Percentiles rank a stretch among this genome's conserved stretches.
Conservation (phyloP, 306 rosid genomes). For the Acacia confusa region DNA sequence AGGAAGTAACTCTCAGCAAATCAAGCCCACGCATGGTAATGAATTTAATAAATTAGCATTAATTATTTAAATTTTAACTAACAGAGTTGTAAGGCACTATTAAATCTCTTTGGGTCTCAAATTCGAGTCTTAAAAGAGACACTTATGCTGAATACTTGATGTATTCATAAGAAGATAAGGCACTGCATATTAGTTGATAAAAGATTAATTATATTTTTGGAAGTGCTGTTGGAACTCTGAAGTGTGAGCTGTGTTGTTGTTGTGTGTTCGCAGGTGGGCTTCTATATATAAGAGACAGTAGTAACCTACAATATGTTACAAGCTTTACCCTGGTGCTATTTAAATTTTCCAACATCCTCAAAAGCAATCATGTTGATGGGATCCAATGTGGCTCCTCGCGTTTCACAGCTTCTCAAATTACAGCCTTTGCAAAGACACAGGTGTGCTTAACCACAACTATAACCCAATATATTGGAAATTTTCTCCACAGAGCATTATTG, state of each 20-base stretch:
- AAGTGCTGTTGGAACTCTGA: not conserved
- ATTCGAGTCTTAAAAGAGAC: no score
- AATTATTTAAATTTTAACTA: no score
- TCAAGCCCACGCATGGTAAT: slow-evolving; percentile 66
- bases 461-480: not conserved
- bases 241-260: not conserved
- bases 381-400: slow-evolving; percentile 63
- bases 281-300: slow-evolving; percentile 61
- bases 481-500: not conserved
- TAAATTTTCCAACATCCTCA: slow-evolving; percentile 57
- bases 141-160: no score
- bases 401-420: slow-evolving; percentile 59
- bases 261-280: slow-evolving; percentile 62
- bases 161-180: no score
- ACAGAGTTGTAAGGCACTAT: accelerated
- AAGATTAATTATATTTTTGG: not conserved
- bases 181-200: no score
- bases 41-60: not conserved
- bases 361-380: slow-evolving; percentile 42
- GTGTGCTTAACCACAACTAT: slow-evolving; percentile 43
- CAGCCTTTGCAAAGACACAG: slow-evolving; percentile 72
- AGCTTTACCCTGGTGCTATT: slow-evolving; percentile 67
- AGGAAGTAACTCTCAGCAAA: slow-evolving; percentile 65
- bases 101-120: no score
- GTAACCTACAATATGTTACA: slow-evolving; percentile 74